Conservation (phyloP, 805 yeast species). For the Ogataea degrootiae region DNA sequence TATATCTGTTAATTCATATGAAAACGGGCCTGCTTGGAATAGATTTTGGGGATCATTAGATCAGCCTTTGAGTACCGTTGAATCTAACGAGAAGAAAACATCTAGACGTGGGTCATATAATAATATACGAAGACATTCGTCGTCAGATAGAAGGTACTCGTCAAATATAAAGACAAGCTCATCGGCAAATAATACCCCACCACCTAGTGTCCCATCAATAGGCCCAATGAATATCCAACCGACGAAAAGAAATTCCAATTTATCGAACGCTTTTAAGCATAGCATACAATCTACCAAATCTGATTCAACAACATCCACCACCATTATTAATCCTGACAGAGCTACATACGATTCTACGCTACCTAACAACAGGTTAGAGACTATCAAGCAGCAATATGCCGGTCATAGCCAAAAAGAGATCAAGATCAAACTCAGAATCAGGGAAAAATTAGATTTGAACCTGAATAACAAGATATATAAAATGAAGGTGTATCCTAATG, state of each 20-base stretch:
- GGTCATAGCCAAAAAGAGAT: neutral
- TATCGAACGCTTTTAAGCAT: neutral
- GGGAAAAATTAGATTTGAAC: conserved; percentile 12
- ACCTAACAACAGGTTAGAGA: neutral
- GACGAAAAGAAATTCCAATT: neutral
- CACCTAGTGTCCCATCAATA: conserved; percentile 15
- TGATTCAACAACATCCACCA: conserved; percentile 7
- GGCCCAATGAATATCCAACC: conserved; percentile 10
- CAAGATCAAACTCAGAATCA: conserved; percentile 17
- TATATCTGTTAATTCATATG: conserved; percentile 12
- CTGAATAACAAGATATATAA: conserved; percentile 23
- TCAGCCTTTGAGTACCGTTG: conserved; percentile 24
- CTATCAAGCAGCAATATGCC: neutral
- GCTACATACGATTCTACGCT: neutral
- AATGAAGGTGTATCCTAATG: conserved; percentile 14
- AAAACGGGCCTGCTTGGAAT: conserved; percentile 30
- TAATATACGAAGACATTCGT: conserved; percentile 1
- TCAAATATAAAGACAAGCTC: conserved; percentile 10
- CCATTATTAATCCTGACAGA: conserved; percentile 6
- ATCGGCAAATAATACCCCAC: conserved; percentile 14
- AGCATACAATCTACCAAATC: neutral
- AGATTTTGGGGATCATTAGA: conserved; percentile 30
- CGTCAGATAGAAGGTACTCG: conserved; percentile 8
- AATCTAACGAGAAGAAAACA: conserved; percentile 19
- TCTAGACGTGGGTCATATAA: conserved; percentile 19